Evolutionary conservation across 2,329 filamentous ascomycete genomes (phyloP).

Genomic region (Fusarium dimerum): DNA sequence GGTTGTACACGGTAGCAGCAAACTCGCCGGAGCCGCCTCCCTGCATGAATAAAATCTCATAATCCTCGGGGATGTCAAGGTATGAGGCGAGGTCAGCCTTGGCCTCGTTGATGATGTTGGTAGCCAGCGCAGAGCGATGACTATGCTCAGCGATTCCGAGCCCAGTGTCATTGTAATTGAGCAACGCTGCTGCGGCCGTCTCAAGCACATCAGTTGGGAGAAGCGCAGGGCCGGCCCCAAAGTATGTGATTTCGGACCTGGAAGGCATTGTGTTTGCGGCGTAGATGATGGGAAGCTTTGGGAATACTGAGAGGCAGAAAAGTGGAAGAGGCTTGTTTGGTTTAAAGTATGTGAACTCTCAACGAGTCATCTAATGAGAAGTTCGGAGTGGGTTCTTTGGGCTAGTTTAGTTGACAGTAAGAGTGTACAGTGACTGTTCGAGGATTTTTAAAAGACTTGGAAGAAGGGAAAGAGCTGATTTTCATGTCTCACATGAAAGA

Average conservation of each 20-base stretch:
- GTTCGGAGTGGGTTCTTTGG: slow-evolving; percentile 1
- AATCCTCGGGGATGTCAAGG: slow-evolving; percentile 81
- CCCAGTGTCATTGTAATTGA: slow-evolving; percentile 80
- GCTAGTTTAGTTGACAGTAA: not conserved
- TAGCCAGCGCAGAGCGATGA: slow-evolving; percentile 79
- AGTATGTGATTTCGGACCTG: slow-evolving; percentile 77
- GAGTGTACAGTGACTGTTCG: not conserved
- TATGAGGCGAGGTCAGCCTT: slow-evolving; percentile 73
- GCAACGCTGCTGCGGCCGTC: slow-evolving; percentile 71
- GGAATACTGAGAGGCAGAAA: slow-evolving; percentile 10
- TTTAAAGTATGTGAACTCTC: slow-evolving; percentile 7
- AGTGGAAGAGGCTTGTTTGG: slow-evolving; percentile 13
- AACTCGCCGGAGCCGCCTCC: slow-evolving; percentile 86
- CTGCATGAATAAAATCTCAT: slow-evolving; percentile 88
- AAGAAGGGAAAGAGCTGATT: not conserved
- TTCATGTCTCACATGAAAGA: not conserved
- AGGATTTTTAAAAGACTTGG: not conserved
- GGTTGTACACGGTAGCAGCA: slow-evolving; percentile 79
- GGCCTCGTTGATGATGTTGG: slow-evolving; percentile 75
- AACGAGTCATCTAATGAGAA: slow-evolving; percentile 29
- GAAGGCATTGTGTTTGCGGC: slow-evolving; percentile 58
- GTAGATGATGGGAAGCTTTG: slow-evolving; percentile 7
- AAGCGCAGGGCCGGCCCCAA: slow-evolving; percentile 86
- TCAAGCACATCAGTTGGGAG: slow-evolving; percentile 82
- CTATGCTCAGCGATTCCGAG: slow-evolving; percentile 88